Evolutionary conservation across 2,329 filamentous ascomycete species (phyloP).

Genomic region (Ascochyta lentis): DNA sequence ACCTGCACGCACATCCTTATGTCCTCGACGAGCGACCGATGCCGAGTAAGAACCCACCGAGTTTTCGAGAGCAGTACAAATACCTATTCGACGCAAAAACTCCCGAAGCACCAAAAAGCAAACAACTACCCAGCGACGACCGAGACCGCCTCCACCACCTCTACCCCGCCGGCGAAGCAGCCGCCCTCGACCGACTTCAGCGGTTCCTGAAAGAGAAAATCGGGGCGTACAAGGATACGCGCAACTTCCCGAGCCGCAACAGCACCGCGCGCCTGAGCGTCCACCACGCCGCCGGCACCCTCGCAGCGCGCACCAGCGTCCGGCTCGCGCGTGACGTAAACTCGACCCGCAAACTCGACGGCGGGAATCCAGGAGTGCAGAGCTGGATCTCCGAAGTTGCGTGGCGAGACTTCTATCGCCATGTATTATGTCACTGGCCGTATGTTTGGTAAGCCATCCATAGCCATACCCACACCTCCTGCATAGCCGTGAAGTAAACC

Average conservation of each 20-base stretch:
- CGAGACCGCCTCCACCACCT: slow-evolving; percentile 50
- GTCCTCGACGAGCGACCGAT: slow-evolving; percentile 67
- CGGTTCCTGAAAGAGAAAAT: slow-evolving; percentile 57
- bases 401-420: slow-evolving; percentile 60
- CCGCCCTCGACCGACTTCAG: slow-evolving; percentile 50
- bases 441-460: slow-evolving; percentile 69
- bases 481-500: too few relatives aligned
- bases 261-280: slow-evolving; percentile 51
- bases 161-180: slow-evolving; percentile 55
- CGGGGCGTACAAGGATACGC: slow-evolving; percentile 48
- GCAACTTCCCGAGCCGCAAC: slow-evolving; percentile 53
- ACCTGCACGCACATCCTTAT: slow-evolving; percentile 73
- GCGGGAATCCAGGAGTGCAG: slow-evolving; percentile 50
- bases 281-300: slow-evolving; percentile 55
- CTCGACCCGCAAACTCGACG: slow-evolving; percentile 61
- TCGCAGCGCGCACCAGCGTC: slow-evolving; percentile 54
- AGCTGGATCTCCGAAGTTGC: slow-evolving; percentile 61
- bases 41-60: slow-evolving; percentile 62
- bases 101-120: slow-evolving; percentile 64
- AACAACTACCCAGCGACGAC: slow-evolving; percentile 57
- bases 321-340: slow-evolving; percentile 60
- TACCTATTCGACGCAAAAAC: slow-evolving; percentile 42
- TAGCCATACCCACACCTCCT: too few relatives aligned
- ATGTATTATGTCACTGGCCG: slow-evolving; percentile 82
- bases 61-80: slow-evolving; percentile 57